Evolutionary conservation across 768 basidiomycete species (phyloP), one percentile per base, ranked within the genome.

Genomic region (Cubamyces sp.): DNA sequence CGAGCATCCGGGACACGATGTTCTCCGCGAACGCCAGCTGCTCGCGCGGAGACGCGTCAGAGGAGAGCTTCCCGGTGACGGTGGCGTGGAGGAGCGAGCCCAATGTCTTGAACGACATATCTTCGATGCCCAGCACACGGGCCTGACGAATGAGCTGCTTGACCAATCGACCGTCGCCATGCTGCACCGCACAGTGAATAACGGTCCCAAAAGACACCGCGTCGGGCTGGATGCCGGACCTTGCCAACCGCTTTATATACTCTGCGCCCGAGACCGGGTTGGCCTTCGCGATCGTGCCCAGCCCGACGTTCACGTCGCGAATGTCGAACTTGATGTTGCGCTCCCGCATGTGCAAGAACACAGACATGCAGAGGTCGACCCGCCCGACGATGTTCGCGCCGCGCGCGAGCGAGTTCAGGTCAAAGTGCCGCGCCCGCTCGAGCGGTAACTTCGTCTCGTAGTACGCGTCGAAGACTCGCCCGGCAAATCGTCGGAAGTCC

Each of bases 251-350:
- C 57, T 76, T 68, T n/a, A 91, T 70, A 67, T 86, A 75, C 18
- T 62, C 66, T 21, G 74, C 75, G 1, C 85, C 90, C 16, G 67
- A 67, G 12, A 73, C 73, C 21, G 87, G 82, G 45, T 81, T 74
- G 63, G 79, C 71, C 60, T 78, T 75, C 26, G 87, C 82, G 54
- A 89, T 71, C 11, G 80, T 82, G 3, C 78, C 76, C 57, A 91
- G 77, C 42, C 79, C 80, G 51, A 91, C 82, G 67, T 89, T 90
- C 52, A 88, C 74, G 68, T 91, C 90, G 68, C 83, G 76, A 41
- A 81, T 64, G 71, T 91, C 87, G 16, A 87, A 87, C 54, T 81
- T 68, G 69, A 87, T 82, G 57, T 69, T 73, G 51, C 84, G 82
- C 23, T 71, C 64, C 42, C 84, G 69, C 40, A 89, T 69, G 57